Percentiles rank a stretch among this genome's conserved stretches.
phyloP scores from a whole-genome alignment of 371 early-diverging fungal genomes.

The Gilbertella persicaria region DNA sequence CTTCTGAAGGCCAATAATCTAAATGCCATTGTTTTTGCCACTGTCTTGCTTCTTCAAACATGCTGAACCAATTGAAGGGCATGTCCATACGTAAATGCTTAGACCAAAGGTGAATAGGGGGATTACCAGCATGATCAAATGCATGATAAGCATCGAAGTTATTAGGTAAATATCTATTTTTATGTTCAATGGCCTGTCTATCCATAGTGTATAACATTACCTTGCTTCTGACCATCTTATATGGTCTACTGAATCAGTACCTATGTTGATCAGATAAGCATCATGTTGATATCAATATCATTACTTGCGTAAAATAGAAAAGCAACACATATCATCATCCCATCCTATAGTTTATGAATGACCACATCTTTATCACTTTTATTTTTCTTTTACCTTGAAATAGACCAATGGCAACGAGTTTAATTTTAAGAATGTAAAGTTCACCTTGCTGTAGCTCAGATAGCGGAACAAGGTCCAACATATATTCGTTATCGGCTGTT shows the following conservation, averaged over 20 bases:
- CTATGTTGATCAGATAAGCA: constrained; percentile 9
- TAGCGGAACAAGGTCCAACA: constrained; percentile 4
- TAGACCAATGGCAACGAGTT: constrained; percentile 36
- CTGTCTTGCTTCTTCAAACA: constrained; percentile 50
- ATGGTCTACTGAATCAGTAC: constrained; percentile 33
- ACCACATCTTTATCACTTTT: neutral
- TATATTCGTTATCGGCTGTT: neutral
- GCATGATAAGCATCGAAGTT: constrained; percentile 48
- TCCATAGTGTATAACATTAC: constrained; percentile 7
- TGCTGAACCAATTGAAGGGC: constrained; percentile 45
- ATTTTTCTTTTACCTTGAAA: constrained; percentile 40
- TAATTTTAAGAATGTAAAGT: constrained; percentile 41
- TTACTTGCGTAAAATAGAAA: constrained; percentile 40
- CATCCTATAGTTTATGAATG: constrained; percentile 28
- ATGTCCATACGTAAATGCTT: constrained; percentile 31
- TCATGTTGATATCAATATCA: neutral
- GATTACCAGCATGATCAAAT: constrained; percentile 48
- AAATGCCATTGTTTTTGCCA: constrained; percentile 40
- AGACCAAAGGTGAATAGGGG: constrained; percentile 44
- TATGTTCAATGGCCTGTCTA: neutral
- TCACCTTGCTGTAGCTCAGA: constrained; percentile 37
- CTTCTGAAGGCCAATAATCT: neutral
- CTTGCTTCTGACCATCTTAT: constrained; percentile 49
- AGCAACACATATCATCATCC: constrained; percentile 55
- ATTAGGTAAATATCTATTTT: constrained; percentile 38